Base-by-base conservation (phyloP, 805 yeast genomes). In the Ogataea pignaliae region DNA sequence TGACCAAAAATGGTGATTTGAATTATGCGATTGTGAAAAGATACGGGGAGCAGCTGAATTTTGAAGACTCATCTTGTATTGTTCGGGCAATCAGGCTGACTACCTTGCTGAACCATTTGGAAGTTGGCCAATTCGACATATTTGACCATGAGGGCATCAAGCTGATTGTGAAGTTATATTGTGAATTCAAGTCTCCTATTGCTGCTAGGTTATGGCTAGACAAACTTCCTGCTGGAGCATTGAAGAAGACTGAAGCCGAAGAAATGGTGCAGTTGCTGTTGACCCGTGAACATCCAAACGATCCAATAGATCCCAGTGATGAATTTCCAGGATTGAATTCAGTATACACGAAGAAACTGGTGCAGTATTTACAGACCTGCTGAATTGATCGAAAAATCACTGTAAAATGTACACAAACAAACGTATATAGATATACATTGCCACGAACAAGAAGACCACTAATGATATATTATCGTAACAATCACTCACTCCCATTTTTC, bases 151-250 rank as follows among this genome's bases (percentile, higher is more conserved):
- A 29, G 2, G 31, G 45, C 1, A 53, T 39, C 16, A 45, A 47
- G n/a, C 13, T 44, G 15, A 48, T 60, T 7, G 31, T 52, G 3
- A 36, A 36, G 13, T 28, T 52, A 14, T 60, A 61, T 40, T 54
- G 59, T 17, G 40, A 41, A 17, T 53, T 44, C 15, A 48, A 52
- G 10, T 52, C 61, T 2, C 60, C 65, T 13, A 34, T 54, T 26
- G 64, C 60, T 14, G 60, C 56, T 13, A 34, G 39, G n/a, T 28
- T 36, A 16, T 60, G 61, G 60, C n/a, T 55, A 1, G 43, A 46
- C 11, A 16, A 34, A 29, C 41, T 56, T 6, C 11, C 31, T 9
- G 10, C 13, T 0, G 33, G 33, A 14, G 40, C 43, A 1, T 15
- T 56, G 21, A 28, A 44, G 1, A 30, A 29, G 1, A 37, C 26